Evolutionary conservation across 164 flowering plant species (phyloP).

Genomic region (Pachysandra terminalis): DNA sequence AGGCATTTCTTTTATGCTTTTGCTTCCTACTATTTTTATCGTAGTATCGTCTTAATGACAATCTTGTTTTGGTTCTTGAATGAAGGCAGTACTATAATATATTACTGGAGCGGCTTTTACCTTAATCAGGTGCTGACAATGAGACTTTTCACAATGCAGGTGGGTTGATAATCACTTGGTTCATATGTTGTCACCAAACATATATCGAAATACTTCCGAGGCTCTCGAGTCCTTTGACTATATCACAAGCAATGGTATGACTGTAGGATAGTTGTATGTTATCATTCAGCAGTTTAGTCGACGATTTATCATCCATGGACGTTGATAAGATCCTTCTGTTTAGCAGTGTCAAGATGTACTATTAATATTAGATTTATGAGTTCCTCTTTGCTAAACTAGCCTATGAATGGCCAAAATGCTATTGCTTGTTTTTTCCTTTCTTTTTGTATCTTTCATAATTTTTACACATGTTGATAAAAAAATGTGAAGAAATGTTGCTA

Average conservation of each 20-base stretch:
- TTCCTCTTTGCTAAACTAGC: too few species aligned
- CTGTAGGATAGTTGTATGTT: neutral
- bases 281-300: too few species aligned
- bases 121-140: neutral
- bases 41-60: neutral
- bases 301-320: too few species aligned
- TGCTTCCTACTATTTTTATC: neutral
- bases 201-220: conserved; percentile 60
- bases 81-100: neutral
- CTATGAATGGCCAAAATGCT: too few species aligned
- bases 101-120: neutral
- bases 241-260: conserved; percentile 61
- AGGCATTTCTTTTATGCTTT: neutral
- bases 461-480: too few species aligned
- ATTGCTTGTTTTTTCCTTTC: too few species aligned
- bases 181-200: conserved; percentile 68
- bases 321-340: neutral
- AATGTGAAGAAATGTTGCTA: too few species aligned
- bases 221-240: conserved; percentile 77
- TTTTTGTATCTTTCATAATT: too few species aligned
- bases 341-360: too few species aligned
- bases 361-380: too few species aligned
- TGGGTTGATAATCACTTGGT: conserved; percentile 79
- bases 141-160: conserved; percentile 22
- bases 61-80: too few species aligned